Evolutionary conservation across 2,329 filamentous ascomycete genomes (phyloP).

Genomic region (Aspergillus tanneri): DNA sequence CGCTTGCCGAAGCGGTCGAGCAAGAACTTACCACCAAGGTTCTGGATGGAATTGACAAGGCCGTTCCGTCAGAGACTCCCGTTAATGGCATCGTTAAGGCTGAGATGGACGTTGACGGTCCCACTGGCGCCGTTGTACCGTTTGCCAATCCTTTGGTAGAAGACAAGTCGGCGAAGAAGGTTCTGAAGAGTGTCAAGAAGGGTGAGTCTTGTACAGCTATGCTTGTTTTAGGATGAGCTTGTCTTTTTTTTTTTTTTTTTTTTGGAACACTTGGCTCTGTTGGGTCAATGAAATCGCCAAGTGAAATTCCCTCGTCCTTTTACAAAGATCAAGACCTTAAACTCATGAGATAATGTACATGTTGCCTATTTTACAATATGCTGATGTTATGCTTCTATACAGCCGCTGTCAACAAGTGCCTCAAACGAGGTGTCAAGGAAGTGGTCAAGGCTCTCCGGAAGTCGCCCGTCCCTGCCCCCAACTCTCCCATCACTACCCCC

Average conservation of each 20-base stretch:
- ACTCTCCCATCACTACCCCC: constrained; percentile 61
- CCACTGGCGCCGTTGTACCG: constrained; percentile 49
- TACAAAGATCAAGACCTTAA: neutral
- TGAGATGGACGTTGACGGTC: constrained; percentile 34
- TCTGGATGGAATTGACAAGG: constrained; percentile 36
- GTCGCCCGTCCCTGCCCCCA: constrained; percentile 68
- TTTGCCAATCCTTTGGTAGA: constrained; percentile 53
- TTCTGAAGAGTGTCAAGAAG: constrained; percentile 54
- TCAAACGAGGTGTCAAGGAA: constrained; percentile 98
- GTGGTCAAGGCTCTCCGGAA: constrained; percentile 98
- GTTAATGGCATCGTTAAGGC: constrained; percentile 27
- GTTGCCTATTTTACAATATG: too few relatives aligned
- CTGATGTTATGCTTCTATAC: constrained; percentile 24
- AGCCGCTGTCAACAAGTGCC: constrained; percentile 93
- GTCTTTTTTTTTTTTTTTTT: neutral
- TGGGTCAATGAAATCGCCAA: neutral
- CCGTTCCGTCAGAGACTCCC: constrained; percentile 21
- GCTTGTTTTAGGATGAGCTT: constrained; percentile 47
- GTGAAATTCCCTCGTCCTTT: neutral
- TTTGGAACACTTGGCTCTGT: neutral
- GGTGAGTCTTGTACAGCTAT: too few relatives aligned
- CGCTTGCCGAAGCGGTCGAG: constrained; percentile 41
- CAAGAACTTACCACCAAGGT: constrained; percentile 40
- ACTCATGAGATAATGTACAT: too few relatives aligned
- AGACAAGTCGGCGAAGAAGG: constrained; percentile 53